These are phyloP conservation scores for Fusarium armeniacum DNA, from an alignment of 2,329 filamentous ascomycete species.

Conservation along the genomic window DNA sequence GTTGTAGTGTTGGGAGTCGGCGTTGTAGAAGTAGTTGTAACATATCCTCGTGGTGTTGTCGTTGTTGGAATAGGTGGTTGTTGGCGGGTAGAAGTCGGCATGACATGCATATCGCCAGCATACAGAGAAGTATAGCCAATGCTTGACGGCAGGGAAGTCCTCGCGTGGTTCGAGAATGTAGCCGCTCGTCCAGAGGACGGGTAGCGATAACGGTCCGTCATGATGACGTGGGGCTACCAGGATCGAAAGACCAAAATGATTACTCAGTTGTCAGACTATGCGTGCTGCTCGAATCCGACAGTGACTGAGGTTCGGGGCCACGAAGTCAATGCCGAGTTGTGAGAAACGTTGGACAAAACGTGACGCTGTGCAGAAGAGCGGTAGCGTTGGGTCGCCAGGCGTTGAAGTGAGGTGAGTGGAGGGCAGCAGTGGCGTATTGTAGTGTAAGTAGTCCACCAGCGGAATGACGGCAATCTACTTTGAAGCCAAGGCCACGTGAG, in stretches of 20 bases:
- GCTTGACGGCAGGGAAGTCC: slow-evolving; percentile 67
- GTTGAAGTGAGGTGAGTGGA: slow-evolving; percentile 38
- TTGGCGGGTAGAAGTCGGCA: slow-evolving; percentile 58
- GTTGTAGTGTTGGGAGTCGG: slow-evolving; percentile 60
- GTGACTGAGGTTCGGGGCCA: slow-evolving; percentile 13
- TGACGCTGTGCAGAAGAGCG: slow-evolving; percentile 35
- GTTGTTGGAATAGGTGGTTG: slow-evolving; percentile 51
- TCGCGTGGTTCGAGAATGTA: slow-evolving; percentile 63
- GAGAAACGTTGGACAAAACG: slow-evolving; percentile 39
- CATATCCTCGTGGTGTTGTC: slow-evolving; percentile 53
- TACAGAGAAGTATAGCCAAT: slow-evolving; percentile 66
- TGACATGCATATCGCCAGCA: slow-evolving; percentile 67
- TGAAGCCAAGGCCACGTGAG: slow-evolving; percentile 48
- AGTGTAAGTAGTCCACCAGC: slow-evolving; percentile 28
- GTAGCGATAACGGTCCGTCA: slow-evolving; percentile 65
- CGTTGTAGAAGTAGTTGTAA: slow-evolving; percentile 53
- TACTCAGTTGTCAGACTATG: slow-evolving; percentile 25
- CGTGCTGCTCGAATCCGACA: slow-evolving; percentile 21
- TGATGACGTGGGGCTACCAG: slow-evolving; percentile 51
- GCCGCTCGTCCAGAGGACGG: slow-evolving; percentile 60
- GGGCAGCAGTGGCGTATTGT: slow-evolving; percentile 28
- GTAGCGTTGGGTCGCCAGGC: slow-evolving; percentile 30
- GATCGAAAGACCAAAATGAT: slow-evolving; percentile 16
- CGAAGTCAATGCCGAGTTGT: slow-evolving; percentile 21
- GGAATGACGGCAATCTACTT: slow-evolving; percentile 44